Evolutionary conservation across 371 early-diverging fungal genomes (phyloP), one percentile per base, ranked within the genome.

Genomic region (Paraphysoderma sedebokerense): DNA sequence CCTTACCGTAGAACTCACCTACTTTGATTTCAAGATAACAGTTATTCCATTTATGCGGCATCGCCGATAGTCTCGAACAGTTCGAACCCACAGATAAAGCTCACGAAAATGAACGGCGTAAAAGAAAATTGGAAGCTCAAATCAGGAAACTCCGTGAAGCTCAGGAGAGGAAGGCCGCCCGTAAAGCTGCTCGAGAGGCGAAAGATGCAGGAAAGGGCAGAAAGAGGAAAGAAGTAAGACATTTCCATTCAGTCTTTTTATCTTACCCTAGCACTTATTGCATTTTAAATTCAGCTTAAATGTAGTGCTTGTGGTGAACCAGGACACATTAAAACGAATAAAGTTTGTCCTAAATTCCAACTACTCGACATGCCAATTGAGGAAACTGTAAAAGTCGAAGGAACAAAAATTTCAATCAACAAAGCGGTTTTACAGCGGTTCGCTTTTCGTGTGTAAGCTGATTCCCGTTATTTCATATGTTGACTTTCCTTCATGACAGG

Each of bases 251-350:
- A 36, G 26, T 9, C 50, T 17, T n/a, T 29, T 28, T 28, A 7
- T 31, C 29, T 1, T 41, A 19, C 55, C 73, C 70, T 68, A 46
- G 56, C 38, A 38, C 42, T 33, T 32, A 37, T 26, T 9, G 49
- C 19, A n/a, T 28, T 27, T 26, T 6, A 26, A 28, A 2, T 39
- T 22, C 54, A 76, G 71, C 69, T 82, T 28, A 68, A 72, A 20
- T 82, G 27, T 67, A 72, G 22, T 87, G 57, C 81, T 84, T 87
- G 88, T 59, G 86, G 86, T 33, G 70, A 77, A 51, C 56, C 77
- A 12, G 88, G 88, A 17, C 88, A 87, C 46, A 87, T 85, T 82
- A 86, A 82, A 58, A 86, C 87, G 4, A 87, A 85, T 59, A 44
- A 81, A 74, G 44, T 87, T 87, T 48, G 85, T 85, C 38, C 75